Conservation (phyloP, 805 yeast genomes). For the Suhomyces pyralidae region DNA sequence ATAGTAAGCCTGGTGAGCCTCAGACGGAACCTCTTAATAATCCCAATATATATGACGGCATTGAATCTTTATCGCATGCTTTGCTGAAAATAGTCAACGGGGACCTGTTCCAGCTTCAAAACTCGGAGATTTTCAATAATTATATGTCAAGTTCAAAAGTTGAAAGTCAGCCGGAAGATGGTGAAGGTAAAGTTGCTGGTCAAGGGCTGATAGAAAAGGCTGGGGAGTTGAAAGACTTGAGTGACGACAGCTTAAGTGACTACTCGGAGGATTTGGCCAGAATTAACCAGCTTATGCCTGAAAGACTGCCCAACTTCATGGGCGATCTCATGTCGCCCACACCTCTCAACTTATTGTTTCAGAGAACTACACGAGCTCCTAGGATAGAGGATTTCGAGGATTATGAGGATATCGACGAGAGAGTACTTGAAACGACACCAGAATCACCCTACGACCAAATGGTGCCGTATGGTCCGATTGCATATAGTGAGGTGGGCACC, state of each 20-base stretch:
- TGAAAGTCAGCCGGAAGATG: neutral
- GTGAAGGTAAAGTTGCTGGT: neutral
- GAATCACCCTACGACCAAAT: neutral
- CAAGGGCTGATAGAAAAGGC: neutral
- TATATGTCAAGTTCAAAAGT: slow-evolving; percentile 8
- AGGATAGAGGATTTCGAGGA: slow-evolving; percentile 6
- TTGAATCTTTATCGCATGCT: slow-evolving; percentile 23
- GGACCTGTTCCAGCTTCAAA: slow-evolving; percentile 22
- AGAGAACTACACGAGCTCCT: neutral
- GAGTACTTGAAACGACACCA: neutral
- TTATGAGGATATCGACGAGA: slow-evolving; percentile 7
- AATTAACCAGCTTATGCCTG: slow-evolving; percentile 26
- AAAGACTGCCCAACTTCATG: slow-evolving; percentile 10
- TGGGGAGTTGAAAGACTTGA: neutral
- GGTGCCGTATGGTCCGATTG: neutral
- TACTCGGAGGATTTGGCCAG: slow-evolving; percentile 38
- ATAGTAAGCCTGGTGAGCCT: neutral
- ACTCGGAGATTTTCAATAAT: slow-evolving; percentile 25
- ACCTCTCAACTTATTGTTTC: neutral
- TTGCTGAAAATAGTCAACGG: slow-evolving; percentile 25
- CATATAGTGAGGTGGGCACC: neutral
- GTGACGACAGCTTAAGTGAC: slow-evolving; percentile 11
- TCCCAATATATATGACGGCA: slow-evolving; percentile 24
- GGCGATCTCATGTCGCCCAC: slow-evolving; percentile 3
- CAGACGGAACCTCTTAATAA: neutral